Evolutionary conservation across 192 early-diverging fungal species (phyloP).

Genomic region (Coemansia guatemalensis): DNA sequence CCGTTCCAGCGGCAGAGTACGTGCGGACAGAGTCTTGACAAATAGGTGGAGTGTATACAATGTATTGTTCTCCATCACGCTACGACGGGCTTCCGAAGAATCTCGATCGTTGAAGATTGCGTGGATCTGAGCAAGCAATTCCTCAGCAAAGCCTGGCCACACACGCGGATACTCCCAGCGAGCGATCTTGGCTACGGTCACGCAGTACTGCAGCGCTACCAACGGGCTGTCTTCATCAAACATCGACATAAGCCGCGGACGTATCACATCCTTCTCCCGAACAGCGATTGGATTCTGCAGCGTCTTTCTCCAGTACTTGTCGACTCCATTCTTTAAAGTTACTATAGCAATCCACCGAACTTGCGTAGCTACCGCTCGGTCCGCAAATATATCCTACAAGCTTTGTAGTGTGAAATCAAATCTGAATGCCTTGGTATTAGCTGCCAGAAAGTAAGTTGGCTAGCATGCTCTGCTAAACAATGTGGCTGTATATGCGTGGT

Average conservation of each 20-base stretch:
- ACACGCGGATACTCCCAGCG: conserved; percentile 84
- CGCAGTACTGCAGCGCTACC: conserved; percentile 73
- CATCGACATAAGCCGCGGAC: conserved; percentile 60
- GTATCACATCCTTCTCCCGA: conserved; percentile 73
- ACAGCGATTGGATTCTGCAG: conserved; percentile 52
- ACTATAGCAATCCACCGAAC: conserved; percentile 76
- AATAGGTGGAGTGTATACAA: conserved; percentile 74
- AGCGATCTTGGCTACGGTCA: conserved; percentile 79
- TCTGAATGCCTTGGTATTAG: too few relatives aligned
- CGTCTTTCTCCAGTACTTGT: conserved; percentile 85
- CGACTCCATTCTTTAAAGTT: conserved; percentile 87
- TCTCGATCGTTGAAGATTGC: conserved; percentile 14
- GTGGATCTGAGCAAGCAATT: conserved; percentile 17
- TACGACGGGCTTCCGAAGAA: conserved; percentile 25
- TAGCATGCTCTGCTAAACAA: too few relatives aligned
- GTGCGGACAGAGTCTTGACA: conserved; percentile 72
- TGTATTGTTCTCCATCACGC: conserved; percentile 64
- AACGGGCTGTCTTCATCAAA: conserved; percentile 70
- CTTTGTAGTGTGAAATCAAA: too few relatives aligned
- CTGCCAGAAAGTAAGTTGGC: too few relatives aligned
- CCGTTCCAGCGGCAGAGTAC: conserved; percentile 63
- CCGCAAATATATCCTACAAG: conserved; percentile 63
- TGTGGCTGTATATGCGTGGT: too few relatives aligned
- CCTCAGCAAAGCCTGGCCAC: conserved; percentile 63
- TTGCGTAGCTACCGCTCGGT: conserved; percentile 61